Conservation (phyloP, 345 rosid species). For the Gossypium herbaceum region DNA sequence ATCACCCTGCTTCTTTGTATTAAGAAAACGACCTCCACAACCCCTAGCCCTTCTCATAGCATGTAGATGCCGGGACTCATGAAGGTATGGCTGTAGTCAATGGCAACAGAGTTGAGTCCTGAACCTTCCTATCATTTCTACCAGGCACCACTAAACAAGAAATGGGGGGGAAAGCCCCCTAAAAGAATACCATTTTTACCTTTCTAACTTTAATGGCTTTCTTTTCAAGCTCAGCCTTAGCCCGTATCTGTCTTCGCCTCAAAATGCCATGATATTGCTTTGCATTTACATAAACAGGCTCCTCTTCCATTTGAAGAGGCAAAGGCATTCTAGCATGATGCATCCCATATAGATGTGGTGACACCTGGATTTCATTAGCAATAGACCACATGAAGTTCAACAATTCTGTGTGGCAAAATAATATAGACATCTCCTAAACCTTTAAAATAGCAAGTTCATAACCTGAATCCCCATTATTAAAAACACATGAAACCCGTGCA, state of each 20-base stretch:
- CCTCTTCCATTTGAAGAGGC: conserved; percentile 70
- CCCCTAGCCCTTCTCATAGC: conserved; percentile 76
- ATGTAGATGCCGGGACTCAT: conserved; percentile 71
- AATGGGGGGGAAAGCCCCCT: background rate
- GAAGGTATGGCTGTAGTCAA: conserved; percentile 62
- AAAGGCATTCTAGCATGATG: conserved; percentile 58
- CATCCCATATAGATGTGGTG: conserved; percentile 44
- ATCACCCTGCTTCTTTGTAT: conserved; percentile 40
- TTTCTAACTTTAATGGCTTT: conserved; percentile 58
- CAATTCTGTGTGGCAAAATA: background rate
- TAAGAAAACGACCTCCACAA: conserved; percentile 68
- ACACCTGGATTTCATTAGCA: conserved; percentile 26
- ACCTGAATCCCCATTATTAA: background rate
- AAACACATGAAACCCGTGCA: background rate
- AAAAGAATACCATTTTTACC: conserved; percentile 28
- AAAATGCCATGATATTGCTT: conserved; percentile 71
- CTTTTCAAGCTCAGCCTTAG: conserved; percentile 68
- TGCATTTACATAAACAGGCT: conserved; percentile 73
- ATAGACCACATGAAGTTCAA: background rate
- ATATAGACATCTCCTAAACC: background rate
- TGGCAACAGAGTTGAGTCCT: conserved; percentile 15
- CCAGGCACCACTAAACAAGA: background rate
- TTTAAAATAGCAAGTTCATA: conserved; percentile 1
- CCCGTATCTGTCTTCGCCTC: conserved; percentile 65
- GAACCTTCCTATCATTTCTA: background rate